Evolutionary conservation across 192 early-diverging fungal species (phyloP).

Genomic region (Coemansia sp.): DNA sequence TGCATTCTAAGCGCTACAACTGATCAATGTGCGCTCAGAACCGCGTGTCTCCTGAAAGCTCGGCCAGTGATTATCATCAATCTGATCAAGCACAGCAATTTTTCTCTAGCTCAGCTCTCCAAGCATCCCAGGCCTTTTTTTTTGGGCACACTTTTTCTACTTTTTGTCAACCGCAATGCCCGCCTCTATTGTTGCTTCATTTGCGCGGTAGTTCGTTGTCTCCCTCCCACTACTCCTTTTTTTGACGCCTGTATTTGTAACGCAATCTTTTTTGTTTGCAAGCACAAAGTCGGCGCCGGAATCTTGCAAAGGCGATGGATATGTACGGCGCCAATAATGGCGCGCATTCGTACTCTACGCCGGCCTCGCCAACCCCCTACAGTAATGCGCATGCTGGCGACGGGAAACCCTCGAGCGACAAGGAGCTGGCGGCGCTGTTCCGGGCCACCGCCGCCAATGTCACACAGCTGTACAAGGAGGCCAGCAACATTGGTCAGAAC

Average conservation of each 20-base stretch:
- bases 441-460: slow-evolving; percentile 48
- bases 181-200: not conserved
- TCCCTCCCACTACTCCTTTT: not conserved
- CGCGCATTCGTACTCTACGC: slow-evolving; percentile 40
- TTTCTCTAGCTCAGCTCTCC: too few species aligned
- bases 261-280: not conserved
- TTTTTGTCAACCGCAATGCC: not conserved
- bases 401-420: slow-evolving; percentile 25
- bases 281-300: too few species aligned
- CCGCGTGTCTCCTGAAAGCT: too few species aligned
- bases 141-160: not conserved
- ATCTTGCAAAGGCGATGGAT: too few species aligned
- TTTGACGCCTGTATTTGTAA: not conserved
- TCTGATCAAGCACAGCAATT: not conserved
- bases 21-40: too few species aligned
- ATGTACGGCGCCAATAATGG: slow-evolving; percentile 27
- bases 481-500: slow-evolving; percentile 38
- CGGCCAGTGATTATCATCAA: not conserved
- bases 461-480: slow-evolving; percentile 47
- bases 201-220: not conserved
- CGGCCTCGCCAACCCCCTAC: slow-evolving; percentile 33
- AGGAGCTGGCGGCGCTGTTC: slow-evolving; percentile 38
- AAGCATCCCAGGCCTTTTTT: too few species aligned
- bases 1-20: too few species aligned
- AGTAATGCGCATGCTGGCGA: slow-evolving; percentile 12